Percentiles rank a stretch among this genome's conserved stretches.
phyloP scores from a whole-genome alignment of 202 grass and related monocot genomes.

The Dendrocalamus latiflorus region DNA sequence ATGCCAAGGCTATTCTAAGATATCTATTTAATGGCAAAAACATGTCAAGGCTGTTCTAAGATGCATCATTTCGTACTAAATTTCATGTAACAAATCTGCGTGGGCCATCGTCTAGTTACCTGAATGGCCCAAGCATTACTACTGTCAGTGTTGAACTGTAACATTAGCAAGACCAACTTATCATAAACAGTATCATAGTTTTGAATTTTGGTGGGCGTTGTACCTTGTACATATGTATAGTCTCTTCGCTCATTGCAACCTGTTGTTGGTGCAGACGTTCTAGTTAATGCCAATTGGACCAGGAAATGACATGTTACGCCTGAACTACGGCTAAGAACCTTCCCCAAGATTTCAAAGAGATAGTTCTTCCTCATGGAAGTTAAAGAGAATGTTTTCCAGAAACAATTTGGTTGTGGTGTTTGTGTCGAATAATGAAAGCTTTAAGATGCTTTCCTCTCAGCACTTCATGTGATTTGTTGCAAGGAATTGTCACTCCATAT shows the following conservation, averaged over 20 bases:
- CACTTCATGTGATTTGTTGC: background rate
- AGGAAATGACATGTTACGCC: too few relatives aligned
- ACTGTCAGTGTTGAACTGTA: background rate
- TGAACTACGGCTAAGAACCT: too few relatives aligned
- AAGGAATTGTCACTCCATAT: background rate
- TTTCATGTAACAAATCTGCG: too few relatives aligned
- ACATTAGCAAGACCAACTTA: constrained; percentile 8
- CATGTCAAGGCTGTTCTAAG: too few relatives aligned
- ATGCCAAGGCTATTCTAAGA: too few relatives aligned
- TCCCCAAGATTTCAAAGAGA: too few relatives aligned
- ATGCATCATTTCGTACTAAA: too few relatives aligned
- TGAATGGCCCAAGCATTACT: constrained; percentile 1
- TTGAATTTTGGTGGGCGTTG: background rate
- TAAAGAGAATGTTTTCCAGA: background rate
- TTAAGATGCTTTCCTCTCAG: background rate
- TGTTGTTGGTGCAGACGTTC: background rate
- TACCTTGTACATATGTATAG: too few relatives aligned
- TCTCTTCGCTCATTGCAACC: background rate
- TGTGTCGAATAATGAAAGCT: background rate
- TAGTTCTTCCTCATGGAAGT: background rate
- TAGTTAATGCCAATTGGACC: too few relatives aligned
- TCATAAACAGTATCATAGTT: background rate
- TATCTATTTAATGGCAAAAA: background rate
- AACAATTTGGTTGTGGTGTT: background rate
- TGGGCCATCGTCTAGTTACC: background rate